These are phyloP conservation scores for Ascoidea asiatica DNA, from an alignment of 805 yeast genomes.

Conservation along the genomic window DNA sequence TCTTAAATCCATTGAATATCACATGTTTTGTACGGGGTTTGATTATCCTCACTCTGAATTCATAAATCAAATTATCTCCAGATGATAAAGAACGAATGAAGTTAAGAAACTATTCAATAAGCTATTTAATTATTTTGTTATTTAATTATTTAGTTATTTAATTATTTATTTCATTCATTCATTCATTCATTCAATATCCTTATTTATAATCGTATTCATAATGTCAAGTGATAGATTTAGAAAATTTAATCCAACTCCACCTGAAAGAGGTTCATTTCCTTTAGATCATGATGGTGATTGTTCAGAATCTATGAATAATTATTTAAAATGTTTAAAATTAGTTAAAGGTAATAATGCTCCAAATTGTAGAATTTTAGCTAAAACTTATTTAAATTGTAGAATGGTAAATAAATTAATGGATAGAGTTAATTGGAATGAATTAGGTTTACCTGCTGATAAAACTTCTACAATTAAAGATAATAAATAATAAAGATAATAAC, in stretches of 20 bases:
- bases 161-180: too few relatives aligned
- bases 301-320: conserved; percentile 55
- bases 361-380: conserved; percentile 80
- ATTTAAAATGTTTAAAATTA: conserved; percentile 64
- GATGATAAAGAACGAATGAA: too few relatives aligned
- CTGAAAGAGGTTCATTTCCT: conserved; percentile 94
- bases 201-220: too few relatives aligned
- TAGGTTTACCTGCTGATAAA: conserved; percentile 44
- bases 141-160: too few relatives aligned
- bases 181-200: too few relatives aligned
- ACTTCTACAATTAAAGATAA: background rate
- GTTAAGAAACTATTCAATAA: too few relatives aligned
- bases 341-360: conserved; percentile 78
- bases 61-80: too few relatives aligned
- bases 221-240: conserved; percentile 1
- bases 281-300: conserved; percentile 85
- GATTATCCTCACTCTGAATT: too few relatives aligned
- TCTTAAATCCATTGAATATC: too few relatives aligned
- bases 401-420: conserved; percentile 69
- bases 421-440: conserved; percentile 40
- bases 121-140: too few relatives aligned
- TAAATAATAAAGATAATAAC: too few relatives aligned
- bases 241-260: conserved; percentile 59
- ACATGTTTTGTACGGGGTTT: too few relatives aligned
- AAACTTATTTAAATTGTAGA: conserved; percentile 69